These are phyloP conservation scores for Scheffersomyces coipomensis DNA, from an alignment of 805 yeast species.

Conservation along the genomic window DNA sequence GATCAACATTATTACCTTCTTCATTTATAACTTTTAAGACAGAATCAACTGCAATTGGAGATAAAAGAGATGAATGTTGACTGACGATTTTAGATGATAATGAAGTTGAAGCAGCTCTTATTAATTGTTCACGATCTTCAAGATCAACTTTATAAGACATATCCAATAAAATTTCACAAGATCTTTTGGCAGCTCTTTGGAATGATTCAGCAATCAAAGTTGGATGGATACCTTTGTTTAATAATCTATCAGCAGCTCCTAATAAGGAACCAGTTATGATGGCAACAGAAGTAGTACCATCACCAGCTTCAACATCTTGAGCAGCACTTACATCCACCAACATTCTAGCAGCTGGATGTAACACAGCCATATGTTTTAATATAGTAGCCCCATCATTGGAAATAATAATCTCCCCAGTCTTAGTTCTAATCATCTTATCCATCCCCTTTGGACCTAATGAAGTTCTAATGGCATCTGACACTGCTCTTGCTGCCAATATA, in stretches of 20 bases:
- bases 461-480: conserved; percentile 92
- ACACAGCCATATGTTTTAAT: conserved; percentile 93
- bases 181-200: conserved; percentile 81
- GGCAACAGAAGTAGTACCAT: conserved; percentile 97
- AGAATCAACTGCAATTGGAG: conserved; percentile 93
- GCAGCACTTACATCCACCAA: conserved; percentile 94
- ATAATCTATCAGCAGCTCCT: conserved; percentile 90
- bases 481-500: conserved; percentile 90
- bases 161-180: conserved; percentile 76
- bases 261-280: conserved; percentile 90
- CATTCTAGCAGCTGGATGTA: conserved; percentile 99
- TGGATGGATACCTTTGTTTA: conserved; percentile 93
- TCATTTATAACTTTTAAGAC: conserved; percentile 75
- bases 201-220: conserved; percentile 91
- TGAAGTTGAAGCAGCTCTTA: conserved; percentile 93
- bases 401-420: conserved; percentile 86
- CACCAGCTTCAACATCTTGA: conserved; percentile 99
- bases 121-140: conserved; percentile 74
- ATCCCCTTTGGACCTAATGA: conserved; percentile 98
- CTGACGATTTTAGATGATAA: conserved; percentile 93
- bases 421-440: conserved; percentile 98
- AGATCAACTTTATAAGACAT: conserved; percentile 85
- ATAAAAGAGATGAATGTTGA: conserved; percentile 80
- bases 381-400: conserved; percentile 99
- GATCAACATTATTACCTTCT: conserved; percentile 67